These are phyloP conservation scores for Termitomyces heimii DNA, from an alignment of 768 basidiomycete species.

Conservation along the genomic window DNA sequence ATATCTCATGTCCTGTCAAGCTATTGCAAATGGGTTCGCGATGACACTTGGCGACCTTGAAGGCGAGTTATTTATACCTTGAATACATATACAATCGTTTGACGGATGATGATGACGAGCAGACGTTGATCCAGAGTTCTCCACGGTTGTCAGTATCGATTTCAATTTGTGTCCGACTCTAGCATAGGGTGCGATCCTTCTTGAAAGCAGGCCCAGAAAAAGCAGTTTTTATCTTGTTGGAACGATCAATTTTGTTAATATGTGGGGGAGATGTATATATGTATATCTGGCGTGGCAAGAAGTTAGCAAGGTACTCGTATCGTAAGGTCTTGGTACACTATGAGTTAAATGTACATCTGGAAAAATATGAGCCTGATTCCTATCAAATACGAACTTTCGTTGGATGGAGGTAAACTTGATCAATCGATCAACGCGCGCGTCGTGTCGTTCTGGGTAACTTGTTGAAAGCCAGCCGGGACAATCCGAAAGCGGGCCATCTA, in stretches of 20 bases:
- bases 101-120: neutral
- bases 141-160: conserved; percentile 12
- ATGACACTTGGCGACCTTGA: conserved; percentile 6
- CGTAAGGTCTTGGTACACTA: too few relatives aligned
- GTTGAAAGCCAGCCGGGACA: neutral
- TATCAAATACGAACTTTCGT: too few relatives aligned
- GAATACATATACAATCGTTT: neutral
- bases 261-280: neutral
- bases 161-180: conserved; percentile 4
- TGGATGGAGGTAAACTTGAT: too few relatives aligned
- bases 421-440: too few relatives aligned
- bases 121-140: conserved; percentile 6
- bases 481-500: too few relatives aligned
- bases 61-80: neutral
- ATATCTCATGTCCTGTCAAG: neutral
- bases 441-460: too few relatives aligned
- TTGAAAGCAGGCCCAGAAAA: neutral
- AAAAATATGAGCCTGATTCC: too few relatives aligned
- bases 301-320: too few relatives aligned
- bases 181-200: neutral
- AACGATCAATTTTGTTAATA: neutral
- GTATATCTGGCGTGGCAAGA: neutral
- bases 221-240: neutral
- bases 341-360: neutral
- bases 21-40: conserved; percentile 2